phyloP scores from a whole-genome alignment of 352 stramenopile genomes.

The Phytopythium mirpurense region DNA sequence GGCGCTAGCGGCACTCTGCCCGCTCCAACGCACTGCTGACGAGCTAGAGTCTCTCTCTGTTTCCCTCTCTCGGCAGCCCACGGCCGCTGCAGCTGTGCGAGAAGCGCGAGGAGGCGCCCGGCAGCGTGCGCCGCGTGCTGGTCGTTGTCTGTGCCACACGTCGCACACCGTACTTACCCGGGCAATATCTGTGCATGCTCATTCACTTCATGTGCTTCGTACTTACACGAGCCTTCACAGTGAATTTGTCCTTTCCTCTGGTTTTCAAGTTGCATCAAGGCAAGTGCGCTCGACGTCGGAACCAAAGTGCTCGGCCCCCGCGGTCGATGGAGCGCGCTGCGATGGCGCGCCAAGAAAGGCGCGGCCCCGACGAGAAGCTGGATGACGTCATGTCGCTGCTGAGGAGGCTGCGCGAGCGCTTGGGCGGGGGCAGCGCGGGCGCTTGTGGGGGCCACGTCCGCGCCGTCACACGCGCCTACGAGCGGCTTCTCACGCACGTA shows the following conservation, averaged over 20 bases:
- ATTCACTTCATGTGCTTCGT: neutral
- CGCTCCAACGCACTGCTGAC: no score
- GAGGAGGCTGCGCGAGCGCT: constrained; percentile 23
- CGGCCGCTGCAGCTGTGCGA: no score
- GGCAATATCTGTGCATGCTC: no score
- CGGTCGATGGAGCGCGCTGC: neutral
- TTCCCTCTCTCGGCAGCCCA: no score
- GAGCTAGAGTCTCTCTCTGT: no score
- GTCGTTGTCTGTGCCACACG: no score
- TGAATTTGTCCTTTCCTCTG: constrained; percentile 2
- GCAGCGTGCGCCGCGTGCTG: no score
- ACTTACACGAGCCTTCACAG: neutral
- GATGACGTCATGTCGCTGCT: constrained; percentile 37
- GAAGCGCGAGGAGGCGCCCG: no score
- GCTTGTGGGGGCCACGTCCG: constrained; percentile 16
- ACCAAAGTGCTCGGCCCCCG: no score
- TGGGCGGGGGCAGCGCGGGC: constrained; percentile 15
- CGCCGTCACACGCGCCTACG: constrained; percentile 29
- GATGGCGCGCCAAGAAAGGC: neutral
- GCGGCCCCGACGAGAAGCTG: neutral
- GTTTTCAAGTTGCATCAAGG: neutral
- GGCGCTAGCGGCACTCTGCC: no score
- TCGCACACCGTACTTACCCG: neutral
- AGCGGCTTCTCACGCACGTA: constrained; percentile 51
- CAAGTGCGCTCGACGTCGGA: neutral